Evolutionary conservation across 1,139 yeast species (phyloP).

Genomic region (Yamadazyma jaroonii): DNA sequence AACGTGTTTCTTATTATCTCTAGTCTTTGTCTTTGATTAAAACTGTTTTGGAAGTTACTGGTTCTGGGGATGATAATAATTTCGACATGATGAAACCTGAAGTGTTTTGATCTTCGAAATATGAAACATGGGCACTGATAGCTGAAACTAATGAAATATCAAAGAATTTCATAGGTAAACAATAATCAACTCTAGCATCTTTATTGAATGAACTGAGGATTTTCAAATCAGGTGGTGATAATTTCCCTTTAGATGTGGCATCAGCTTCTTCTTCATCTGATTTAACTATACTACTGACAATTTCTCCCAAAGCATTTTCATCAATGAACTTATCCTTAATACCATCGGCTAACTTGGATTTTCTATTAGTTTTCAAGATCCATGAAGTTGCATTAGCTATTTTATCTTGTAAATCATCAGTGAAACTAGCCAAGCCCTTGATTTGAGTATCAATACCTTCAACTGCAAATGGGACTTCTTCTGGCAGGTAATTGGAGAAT

Average conservation of each 20-base stretch:
- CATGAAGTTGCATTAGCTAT: conserved; percentile 45
- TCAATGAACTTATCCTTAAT: conserved; percentile 22
- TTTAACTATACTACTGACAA: conserved; percentile 32
- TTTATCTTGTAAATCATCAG: conserved; percentile 46
- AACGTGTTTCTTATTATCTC: background rate
- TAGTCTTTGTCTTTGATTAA: conserved; percentile 14
- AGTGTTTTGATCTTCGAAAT: conserved; percentile 83
- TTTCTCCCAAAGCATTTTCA: conserved; percentile 48
- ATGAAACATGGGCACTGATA: conserved; percentile 81
- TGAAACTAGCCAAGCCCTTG: conserved; percentile 35
- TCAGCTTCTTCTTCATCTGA: conserved; percentile 19
- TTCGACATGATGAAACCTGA: conserved; percentile 74
- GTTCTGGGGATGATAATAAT: conserved; percentile 25
- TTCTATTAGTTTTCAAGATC: conserved; percentile 28
- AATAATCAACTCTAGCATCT: conserved; percentile 78
- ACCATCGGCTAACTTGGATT: conserved; percentile 10
- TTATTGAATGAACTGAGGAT: conserved; percentile 50
- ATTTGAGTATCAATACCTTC: conserved; percentile 46
- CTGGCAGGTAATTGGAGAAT: conserved; percentile 59
- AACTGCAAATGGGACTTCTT: conserved; percentile 54
- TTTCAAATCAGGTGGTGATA: conserved; percentile 27
- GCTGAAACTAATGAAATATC: conserved; percentile 80
- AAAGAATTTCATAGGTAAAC: conserved; percentile 74
- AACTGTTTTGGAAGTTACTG: conserved; percentile 24
- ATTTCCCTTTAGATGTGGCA: conserved; percentile 8